Base-by-base conservation (phyloP, 2,329 filamentous ascomycete genomes). In the Whalleya microplaca region DNA sequence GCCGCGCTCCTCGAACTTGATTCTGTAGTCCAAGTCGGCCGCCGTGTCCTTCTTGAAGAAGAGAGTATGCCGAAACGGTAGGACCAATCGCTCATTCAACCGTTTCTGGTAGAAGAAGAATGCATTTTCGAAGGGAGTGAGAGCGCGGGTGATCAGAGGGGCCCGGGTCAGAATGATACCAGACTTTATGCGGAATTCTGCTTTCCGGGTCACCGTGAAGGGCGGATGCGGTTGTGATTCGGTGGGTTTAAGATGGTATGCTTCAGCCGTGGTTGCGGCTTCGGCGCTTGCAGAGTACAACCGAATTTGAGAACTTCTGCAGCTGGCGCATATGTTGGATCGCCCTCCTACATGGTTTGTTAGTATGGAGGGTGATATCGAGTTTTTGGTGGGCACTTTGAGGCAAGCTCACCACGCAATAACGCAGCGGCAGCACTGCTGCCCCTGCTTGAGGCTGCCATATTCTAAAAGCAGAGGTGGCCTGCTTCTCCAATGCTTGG, bases 51-150 rank as follows among this genome's bases (percentile, higher is more conserved):
- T 87, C 80, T 96, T 96, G 84, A 93, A 96, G 83, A 96, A 99
- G 78, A 98, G 95, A 72, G 90, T 90, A 64, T 90, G 86, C 54
- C 90, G 90, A 75, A 98, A 99, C 1, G 93, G 91, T 3, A 95
- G 83, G 19, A 88, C 87, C 50, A 96, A 83, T 43, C 95, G 90
- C 80, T 99, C 95, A 75, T 98, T 96, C 58, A 99, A 83, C 14
- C 95, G 92, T 68, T 94, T 94, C 78, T 99, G 95, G 79, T 99
- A 99, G 73, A 99, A 92, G 81, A 89, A 96, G 78, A 89, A 98
- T 62, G 94, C 83, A 71, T 92, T 90, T 76, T 99, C 95, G 76
- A 99, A 98, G 12, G 91, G 82, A 32, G 90, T 90, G 51, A 94
- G 87, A 59, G 89, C 82, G 64, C 90, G 89, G 21, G 95, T 98